A percentile compares a stretch with the other conserved stretches of the same genome.
These are phyloP conservation scores for Harringtonia aguacate DNA, from an alignment of 2,329 filamentous ascomycete genomes.

Conservation along the genomic window DNA sequence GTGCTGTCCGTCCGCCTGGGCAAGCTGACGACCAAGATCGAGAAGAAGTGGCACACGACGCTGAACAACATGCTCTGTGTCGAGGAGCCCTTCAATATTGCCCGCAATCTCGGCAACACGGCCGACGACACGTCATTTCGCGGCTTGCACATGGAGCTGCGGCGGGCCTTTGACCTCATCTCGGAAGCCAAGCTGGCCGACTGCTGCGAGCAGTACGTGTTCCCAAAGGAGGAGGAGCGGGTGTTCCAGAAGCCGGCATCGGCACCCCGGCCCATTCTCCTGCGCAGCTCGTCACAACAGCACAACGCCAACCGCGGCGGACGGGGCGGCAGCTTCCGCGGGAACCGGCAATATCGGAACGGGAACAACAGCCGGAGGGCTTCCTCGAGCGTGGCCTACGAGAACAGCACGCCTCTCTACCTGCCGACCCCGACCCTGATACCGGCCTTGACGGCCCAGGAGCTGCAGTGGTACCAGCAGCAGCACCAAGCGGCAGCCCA, in stretches of 20 bases:
- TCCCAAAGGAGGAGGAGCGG: constrained; percentile 69
- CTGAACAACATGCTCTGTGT: constrained; percentile 82
- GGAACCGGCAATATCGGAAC: constrained; percentile 34
- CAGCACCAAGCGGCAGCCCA: constrained; percentile 36
- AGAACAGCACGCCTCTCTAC: constrained; percentile 32
- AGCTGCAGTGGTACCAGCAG: constrained; percentile 37
- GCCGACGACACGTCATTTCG: constrained; percentile 91
- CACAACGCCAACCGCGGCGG: constrained; percentile 34
- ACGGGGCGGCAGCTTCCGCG: constrained; percentile 36
- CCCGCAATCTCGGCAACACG: constrained; percentile 87
- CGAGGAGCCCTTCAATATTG: constrained; percentile 90
- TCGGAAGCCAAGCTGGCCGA: constrained; percentile 68
- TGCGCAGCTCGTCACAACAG: constrained; percentile 52
- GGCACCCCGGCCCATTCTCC: constrained; percentile 42
- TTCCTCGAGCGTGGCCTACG: constrained; percentile 43
- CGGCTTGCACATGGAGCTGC: constrained; percentile 80
- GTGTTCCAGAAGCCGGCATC: constrained; percentile 47
- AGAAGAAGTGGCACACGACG: constrained; percentile 78
- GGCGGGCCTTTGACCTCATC: constrained; percentile 76
- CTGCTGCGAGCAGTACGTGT: constrained; percentile 81
- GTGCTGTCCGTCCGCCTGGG: constrained; percentile 81
- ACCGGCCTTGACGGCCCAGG: constrained; percentile 31
- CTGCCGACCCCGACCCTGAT: constrained; percentile 24
- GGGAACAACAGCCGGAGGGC: constrained; percentile 37
- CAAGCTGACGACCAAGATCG: constrained; percentile 64